These are phyloP conservation scores for Colletotrichum liaoningense DNA, from an alignment of 2,329 filamentous ascomycete genomes.

Conservation along the genomic window DNA sequence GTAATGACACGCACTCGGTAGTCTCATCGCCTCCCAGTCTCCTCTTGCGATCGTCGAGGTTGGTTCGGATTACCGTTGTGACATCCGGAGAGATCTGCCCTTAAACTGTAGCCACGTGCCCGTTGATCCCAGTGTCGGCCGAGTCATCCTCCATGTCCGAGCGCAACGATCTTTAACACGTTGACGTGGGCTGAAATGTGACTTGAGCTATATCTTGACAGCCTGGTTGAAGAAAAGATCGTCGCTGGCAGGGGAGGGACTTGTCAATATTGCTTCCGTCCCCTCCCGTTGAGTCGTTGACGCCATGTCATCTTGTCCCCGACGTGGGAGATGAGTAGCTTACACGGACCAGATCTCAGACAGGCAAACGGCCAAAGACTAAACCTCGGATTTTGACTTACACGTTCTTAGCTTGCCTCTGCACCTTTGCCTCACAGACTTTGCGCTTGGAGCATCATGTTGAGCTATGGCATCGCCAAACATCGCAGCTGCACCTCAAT, in stretches of 20 bases:
- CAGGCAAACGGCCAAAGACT: neutral
- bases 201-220: neutral
- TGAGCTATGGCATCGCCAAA: neutral
- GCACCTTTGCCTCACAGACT: neutral
- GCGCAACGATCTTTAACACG: neutral
- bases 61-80: neutral
- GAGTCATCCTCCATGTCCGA: neutral
- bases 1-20: neutral
- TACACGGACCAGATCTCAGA: neutral
- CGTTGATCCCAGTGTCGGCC: neutral
- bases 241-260: neutral
- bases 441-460: neutral
- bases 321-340: neutral
- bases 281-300: no score
- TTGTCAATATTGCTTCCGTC: neutral
- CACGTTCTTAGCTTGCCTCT: neutral
- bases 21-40: neutral
- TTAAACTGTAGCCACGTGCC: neutral
- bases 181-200: neutral
- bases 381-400: neutral
- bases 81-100: neutral
- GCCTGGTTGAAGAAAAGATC: neutral
- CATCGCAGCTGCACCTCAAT: neutral
- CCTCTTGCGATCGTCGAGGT: neutral
- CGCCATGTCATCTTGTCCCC: neutral